Percentiles rank a stretch among this genome's conserved stretches.
Conservation (phyloP, 1,139 yeast species). For the Pichia norvegensis region DNA sequence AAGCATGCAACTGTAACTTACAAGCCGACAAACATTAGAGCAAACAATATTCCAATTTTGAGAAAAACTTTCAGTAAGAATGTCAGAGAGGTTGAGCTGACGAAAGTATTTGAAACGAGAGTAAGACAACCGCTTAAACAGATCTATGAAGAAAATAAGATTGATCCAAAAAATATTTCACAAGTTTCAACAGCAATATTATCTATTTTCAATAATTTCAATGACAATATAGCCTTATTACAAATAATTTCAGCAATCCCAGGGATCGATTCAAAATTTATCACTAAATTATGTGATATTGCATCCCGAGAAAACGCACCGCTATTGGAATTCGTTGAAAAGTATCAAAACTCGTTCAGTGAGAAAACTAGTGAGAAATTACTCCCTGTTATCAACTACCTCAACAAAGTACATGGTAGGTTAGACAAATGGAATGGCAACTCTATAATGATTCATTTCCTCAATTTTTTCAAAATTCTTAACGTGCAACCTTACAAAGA, state of each 20-base stretch:
- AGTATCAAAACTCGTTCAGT: slow-evolving; percentile 8
- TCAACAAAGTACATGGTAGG: slow-evolving; percentile 1
- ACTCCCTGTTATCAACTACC: slow-evolving; percentile 2
- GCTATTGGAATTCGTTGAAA: slow-evolving; percentile 3
- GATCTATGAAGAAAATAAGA: neutral
- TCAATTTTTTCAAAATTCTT: slow-evolving; percentile 3
- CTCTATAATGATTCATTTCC: slow-evolving; percentile 9
- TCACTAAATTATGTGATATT: slow-evolving; percentile 4
- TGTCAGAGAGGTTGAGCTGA: neutral
- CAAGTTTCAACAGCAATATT: neutral
- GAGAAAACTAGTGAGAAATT: slow-evolving; percentile 2
- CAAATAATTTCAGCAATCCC: slow-evolving; percentile 7
- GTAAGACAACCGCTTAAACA: neutral
- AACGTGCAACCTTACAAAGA: neutral
- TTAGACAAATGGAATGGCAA: slow-evolving; percentile 5
- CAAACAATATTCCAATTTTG: slow-evolving; percentile 1
- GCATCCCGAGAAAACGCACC: neutral
- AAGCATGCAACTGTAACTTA: slow-evolving; percentile 3
- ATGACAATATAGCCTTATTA: neutral
- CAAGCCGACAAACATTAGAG: neutral
- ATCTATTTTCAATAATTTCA: slow-evolving; percentile 3
- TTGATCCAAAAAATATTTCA: neutral
- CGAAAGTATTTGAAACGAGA: neutral
- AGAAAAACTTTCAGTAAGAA: neutral
- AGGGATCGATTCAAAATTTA: slow-evolving; percentile 3